Evolutionary conservation across 2,329 filamentous ascomycete species (phyloP), one percentile per base, ranked within the genome.

Genomic region (Leptosphaerulina australis): DNA sequence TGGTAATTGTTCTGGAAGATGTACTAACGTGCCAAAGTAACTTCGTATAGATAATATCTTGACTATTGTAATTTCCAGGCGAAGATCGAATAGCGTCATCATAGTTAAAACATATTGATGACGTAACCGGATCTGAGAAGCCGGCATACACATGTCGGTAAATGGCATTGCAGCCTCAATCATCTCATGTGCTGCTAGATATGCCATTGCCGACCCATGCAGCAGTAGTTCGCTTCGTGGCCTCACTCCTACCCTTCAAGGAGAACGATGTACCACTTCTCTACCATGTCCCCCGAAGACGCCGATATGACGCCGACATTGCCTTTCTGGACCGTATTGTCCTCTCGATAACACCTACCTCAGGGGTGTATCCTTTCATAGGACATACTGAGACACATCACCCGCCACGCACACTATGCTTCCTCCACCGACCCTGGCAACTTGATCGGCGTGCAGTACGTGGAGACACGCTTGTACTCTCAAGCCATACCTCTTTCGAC

Each of bases 401-500:
- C 18, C 55, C 54, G 5, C 66, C 62, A 21, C 56, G 63, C 38
- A 69, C 68, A 11, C 36, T 70, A 38, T 68, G 63, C 51, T 70
- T 70, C 44, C 62, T 72, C 9, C 68, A 72, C 25, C 62, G 66
- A 10, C 69, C 69, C 5, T 71, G 67, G 50, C 54, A 53, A 3
- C 67, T 72, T 30, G 63, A 68, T 31, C 60, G 66, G 11, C 56
- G 59, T 14, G 59, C 58, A 21, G 56, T 71, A 22, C 60, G 62
- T 33, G 58, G 51, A 39, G 62, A 62, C 15, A 60, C 62, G 1
- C 57, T 71, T 28, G 64, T 73, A 10, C 55, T 74, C 8, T 62
- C 71, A 6, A 71, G 66, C 52, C 72, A 75, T 33, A 67, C 61
- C 6, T 64, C 66, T 5, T 74, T 75, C 34, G 72, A 75, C 34